Conservation (phyloP, 129 eudicot species). For the Heracleum sosnowskyi region DNA sequence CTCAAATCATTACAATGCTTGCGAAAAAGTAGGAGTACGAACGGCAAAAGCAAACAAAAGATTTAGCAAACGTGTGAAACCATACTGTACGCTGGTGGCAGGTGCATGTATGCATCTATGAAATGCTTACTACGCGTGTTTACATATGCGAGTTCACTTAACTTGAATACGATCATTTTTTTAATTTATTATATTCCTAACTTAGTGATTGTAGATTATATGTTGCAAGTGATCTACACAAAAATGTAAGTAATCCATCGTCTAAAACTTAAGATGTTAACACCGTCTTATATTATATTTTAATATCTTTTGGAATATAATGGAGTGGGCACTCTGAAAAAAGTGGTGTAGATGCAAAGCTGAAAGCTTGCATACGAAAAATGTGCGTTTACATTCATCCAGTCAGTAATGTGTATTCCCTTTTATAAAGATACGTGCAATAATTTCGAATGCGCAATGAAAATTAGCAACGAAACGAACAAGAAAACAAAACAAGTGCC, state of each 20-base stretch:
- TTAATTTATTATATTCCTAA: too few relatives aligned
- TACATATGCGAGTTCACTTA: too few relatives aligned
- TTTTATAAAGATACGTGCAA: too few relatives aligned
- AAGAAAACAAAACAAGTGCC: neutral
- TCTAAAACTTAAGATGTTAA: too few relatives aligned
- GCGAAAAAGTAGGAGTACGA: neutral
- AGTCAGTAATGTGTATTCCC: neutral
- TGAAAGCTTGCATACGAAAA: neutral
- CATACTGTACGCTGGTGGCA: conserved; percentile 3
- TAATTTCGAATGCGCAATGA: neutral
- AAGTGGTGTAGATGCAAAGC: neutral
- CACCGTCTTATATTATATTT: too few relatives aligned
- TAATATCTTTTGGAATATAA: too few relatives aligned
- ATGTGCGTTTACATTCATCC: neutral
- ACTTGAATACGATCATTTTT: too few relatives aligned
- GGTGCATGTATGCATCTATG: neutral
- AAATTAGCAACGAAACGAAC: neutral
- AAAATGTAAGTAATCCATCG: too few relatives aligned
- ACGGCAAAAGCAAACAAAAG: neutral
- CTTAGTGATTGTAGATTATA: too few relatives aligned
- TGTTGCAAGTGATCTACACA: too few relatives aligned
- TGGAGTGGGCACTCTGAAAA: neutral
- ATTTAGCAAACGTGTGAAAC: neutral
- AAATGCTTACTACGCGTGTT: too few relatives aligned
- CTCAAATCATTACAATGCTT: neutral